phyloP scores from a whole-genome alignment of 495 filamentous ascomycete species.

The Podospora comata region DNA sequence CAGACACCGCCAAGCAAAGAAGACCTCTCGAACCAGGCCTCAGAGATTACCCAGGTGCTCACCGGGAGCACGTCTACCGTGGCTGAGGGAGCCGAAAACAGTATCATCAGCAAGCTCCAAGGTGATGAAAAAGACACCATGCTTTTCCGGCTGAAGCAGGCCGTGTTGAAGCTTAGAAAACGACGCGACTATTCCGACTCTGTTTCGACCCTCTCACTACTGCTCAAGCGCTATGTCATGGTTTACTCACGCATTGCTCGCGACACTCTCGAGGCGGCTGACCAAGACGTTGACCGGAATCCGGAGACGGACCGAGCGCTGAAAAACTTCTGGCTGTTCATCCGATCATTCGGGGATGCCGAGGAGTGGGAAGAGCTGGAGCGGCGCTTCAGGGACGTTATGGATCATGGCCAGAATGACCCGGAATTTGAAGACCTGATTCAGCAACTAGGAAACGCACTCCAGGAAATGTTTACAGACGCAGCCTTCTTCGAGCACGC shows the following conservation, averaged over 20 bases:
- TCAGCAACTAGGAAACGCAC: conserved; percentile 62
- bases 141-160: conserved; percentile 68
- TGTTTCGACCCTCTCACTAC: conserved; percentile 68
- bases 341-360: conserved; percentile 73
- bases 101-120: conserved; percentile 63
- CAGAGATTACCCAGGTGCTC: conserved; percentile 61
- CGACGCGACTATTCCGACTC: conserved; percentile 81
- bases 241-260: conserved; percentile 70
- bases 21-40: conserved; percentile 59
- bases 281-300: conserved; percentile 70
- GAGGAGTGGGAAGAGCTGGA: conserved; percentile 74
- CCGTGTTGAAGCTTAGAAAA: conserved; percentile 69
- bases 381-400: conserved; percentile 59
- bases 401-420: conserved; percentile 71
- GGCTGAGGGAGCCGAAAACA: conserved; percentile 60
- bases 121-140: conserved; percentile 71
- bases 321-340: conserved; percentile 69
- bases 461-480: conserved; percentile 83
- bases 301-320: conserved; percentile 71
- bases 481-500: conserved; percentile 76
- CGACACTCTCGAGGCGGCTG: conserved; percentile 57
- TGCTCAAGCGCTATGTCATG: conserved; percentile 75
- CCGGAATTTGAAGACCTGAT: conserved; percentile 80
- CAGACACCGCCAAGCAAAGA: conserved; percentile 52
- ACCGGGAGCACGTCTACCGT: conserved; percentile 63